These are phyloP conservation scores for Cicer pinnatifidum DNA, from an alignment of 306 rosid species.

Conservation along the genomic window DNA sequence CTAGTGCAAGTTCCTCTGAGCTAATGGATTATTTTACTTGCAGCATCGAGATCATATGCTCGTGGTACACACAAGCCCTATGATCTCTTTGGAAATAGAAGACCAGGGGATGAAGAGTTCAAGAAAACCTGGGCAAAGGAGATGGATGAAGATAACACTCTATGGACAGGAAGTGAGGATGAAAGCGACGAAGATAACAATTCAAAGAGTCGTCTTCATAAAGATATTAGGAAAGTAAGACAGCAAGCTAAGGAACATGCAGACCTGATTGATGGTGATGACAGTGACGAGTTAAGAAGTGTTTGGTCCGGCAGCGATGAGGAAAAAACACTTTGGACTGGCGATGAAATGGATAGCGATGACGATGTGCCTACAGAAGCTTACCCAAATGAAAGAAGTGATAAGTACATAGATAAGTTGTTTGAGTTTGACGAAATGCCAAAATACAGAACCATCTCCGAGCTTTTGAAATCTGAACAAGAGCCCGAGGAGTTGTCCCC, in stretches of 20 bases:
- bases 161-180: slow-evolving; percentile 84
- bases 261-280: slow-evolving; percentile 74
- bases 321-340: slow-evolving; percentile 91
- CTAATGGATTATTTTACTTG: slow-evolving; percentile 43
- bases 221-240: slow-evolving; percentile 67
- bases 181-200: slow-evolving; percentile 57
- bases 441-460: slow-evolving; percentile 70
- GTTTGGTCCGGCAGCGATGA: slow-evolving; percentile 89
- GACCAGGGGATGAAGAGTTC: slow-evolving; percentile 67
- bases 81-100: slow-evolving; percentile 66
- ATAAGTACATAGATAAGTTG: slow-evolving; percentile 71
- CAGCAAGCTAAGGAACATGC: slow-evolving; percentile 73
- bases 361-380: slow-evolving; percentile 81
- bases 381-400: slow-evolving; percentile 77
- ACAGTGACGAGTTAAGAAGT: slow-evolving; percentile 81
- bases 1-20: not conserved
- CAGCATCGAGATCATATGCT: slow-evolving; percentile 64
- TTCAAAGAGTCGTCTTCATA: slow-evolving; percentile 51
- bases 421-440: slow-evolving; percentile 90
- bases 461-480: slow-evolving; percentile 71
- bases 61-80: slow-evolving; percentile 54
- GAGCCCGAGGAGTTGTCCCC: slow-evolving; percentile 87
- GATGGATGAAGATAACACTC: slow-evolving; percentile 69
- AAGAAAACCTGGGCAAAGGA: slow-evolving; percentile 74
- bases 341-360: slow-evolving; percentile 80